Conservation (phyloP, 176 grass and related monocot genomes). For the Aegilops bicornis region DNA sequence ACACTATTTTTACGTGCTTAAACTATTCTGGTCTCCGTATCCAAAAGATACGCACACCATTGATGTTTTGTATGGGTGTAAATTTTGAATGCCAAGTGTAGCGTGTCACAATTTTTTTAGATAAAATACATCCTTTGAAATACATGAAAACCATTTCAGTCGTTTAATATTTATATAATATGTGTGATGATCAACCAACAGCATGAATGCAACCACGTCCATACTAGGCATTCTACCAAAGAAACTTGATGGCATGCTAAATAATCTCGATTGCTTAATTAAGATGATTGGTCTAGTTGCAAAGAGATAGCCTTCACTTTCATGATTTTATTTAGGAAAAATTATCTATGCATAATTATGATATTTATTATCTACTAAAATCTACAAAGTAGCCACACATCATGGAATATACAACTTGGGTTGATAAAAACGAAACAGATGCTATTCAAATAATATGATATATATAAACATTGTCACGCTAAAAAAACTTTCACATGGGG, state of each 20-base stretch:
- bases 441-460: no score
- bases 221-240: not conserved
- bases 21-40: not conserved
- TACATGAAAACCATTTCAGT: not conserved
- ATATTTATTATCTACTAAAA: not conserved
- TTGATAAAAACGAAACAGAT: no score
- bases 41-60: not conserved
- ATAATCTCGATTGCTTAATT: not conserved
- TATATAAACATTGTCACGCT: no score
- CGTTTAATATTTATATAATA: not conserved
- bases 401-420: no score
- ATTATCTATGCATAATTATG: not conserved
- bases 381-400: no score
- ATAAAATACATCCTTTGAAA: not conserved
- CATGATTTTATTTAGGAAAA: not conserved
- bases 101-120: not conserved
- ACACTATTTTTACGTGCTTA: no score
- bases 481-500: no score
- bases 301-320: not conserved
- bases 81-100: not conserved
- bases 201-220: not conserved
- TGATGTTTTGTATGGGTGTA: not conserved
- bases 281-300: not conserved
- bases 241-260: not conserved
- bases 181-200: not conserved